These are phyloP conservation scores for Nepenthes gracilis DNA, from an alignment of 148 eudicot genomes.

Conservation along the genomic window DNA sequence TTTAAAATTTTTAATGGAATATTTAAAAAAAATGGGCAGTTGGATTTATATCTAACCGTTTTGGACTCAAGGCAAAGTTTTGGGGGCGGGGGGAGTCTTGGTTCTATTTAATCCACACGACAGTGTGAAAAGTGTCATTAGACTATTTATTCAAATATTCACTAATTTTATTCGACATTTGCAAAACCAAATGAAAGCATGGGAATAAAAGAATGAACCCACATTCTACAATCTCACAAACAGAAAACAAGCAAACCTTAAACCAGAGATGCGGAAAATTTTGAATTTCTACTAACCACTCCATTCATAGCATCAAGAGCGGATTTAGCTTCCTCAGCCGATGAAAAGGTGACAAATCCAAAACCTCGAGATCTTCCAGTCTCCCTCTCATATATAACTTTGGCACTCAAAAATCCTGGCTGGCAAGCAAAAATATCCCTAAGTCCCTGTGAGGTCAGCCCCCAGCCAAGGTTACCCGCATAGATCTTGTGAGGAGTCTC, in stretches of 20 bases:
- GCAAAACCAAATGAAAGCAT: too few relatives aligned
- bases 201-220: neutral
- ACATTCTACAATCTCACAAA: neutral
- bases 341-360: slow-evolving; percentile 68
- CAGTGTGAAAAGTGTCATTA: too few relatives aligned
- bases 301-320: slow-evolving; percentile 70
- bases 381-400: slow-evolving; percentile 66
- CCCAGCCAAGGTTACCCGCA: slow-evolving; percentile 82
- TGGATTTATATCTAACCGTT: too few relatives aligned
- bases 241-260: neutral
- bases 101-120: too few relatives aligned
- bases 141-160: too few relatives aligned
- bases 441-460: slow-evolving; percentile 55
- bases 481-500: slow-evolving; percentile 84
- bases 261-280: too few relatives aligned
- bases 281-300: slow-evolving; percentile 36
- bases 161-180: too few relatives aligned
- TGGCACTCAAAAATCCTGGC: slow-evolving; percentile 67
- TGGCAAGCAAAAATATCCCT: slow-evolving; percentile 50
- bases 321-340: slow-evolving; percentile 53
- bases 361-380: slow-evolving; percentile 78
- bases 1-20: too few relatives aligned
- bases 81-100: too few relatives aligned
- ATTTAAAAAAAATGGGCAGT: too few relatives aligned
- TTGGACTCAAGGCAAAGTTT: too few relatives aligned